phyloP scores from a whole-genome alignment of 2,329 filamentous ascomycete genomes.

The Monosporascus sp. region DNA sequence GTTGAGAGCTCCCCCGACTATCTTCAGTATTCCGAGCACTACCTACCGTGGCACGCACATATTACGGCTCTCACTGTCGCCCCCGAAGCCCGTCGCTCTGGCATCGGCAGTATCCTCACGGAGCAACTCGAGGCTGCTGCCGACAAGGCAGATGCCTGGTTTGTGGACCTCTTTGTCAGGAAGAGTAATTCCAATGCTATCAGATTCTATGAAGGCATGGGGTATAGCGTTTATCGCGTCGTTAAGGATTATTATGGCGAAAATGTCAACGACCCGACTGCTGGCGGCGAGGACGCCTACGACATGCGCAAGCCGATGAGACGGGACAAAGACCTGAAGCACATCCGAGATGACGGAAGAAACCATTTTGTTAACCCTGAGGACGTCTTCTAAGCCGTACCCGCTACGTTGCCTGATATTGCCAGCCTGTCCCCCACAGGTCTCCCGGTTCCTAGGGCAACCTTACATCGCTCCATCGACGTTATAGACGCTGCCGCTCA shows the following conservation, averaged over 20 bases:
- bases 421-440: neutral
- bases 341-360: conserved; percentile 78
- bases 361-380: conserved; percentile 71
- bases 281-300: conserved; percentile 76
- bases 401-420: neutral
- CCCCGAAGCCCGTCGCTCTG: conserved; percentile 77
- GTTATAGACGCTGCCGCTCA: conserved; percentile 41
- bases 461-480: conserved; percentile 39
- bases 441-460: neutral
- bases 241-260: conserved; percentile 94
- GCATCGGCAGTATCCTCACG: conserved; percentile 80
- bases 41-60: conserved; percentile 98
- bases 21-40: conserved; percentile 73
- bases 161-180: conserved; percentile 91
- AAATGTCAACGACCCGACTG: conserved; percentile 61
- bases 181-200: conserved; percentile 86
- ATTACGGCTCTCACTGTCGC: conserved; percentile 94
- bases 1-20: conserved; percentile 79
- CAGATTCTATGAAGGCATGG: conserved; percentile 82
- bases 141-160: conserved; percentile 82
- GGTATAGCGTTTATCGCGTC: conserved; percentile 83
- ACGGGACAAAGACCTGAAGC: conserved; percentile 70
- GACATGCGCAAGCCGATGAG: conserved; percentile 94
- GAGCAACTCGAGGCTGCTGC: conserved; percentile 77
- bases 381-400: conserved; percentile 68